phyloP scores from a whole-genome alignment of 768 basidiomycete genomes.

The Lactifluus subvellereus region DNA sequence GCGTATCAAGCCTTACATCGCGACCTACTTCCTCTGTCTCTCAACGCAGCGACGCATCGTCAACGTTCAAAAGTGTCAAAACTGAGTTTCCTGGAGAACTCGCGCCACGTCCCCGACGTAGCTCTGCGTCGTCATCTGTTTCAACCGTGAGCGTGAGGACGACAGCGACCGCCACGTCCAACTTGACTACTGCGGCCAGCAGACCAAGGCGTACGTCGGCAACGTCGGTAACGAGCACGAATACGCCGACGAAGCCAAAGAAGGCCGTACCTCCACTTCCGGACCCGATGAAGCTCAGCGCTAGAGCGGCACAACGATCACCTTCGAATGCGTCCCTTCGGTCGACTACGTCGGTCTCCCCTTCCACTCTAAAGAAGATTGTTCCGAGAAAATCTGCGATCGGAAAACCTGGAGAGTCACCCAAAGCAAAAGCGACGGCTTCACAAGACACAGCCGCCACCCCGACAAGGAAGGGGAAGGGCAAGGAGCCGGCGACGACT shows the following conservation, averaged over 20 bases:
- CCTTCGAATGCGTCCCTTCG: conserved; percentile 22
- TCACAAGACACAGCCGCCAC: neutral
- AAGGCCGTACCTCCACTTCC: conserved; percentile 19
- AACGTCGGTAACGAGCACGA: conserved; percentile 18
- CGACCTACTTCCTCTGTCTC: conserved; percentile 28
- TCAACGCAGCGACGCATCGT: conserved; percentile 35
- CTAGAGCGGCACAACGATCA: conserved; percentile 1
- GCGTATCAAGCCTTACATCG: conserved; percentile 20
- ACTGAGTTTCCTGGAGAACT: conserved; percentile 34
- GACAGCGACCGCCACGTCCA: conserved; percentile 26
- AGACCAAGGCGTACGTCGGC: conserved; percentile 21
- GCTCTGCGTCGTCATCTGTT: conserved; percentile 32
- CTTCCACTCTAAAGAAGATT: conserved; percentile 22
- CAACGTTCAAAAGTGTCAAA: conserved; percentile 44
- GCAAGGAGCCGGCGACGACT: conserved; percentile 20
- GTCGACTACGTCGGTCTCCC: conserved; percentile 23
- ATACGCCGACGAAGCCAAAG: conserved; percentile 17
- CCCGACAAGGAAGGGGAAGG: conserved; percentile 22
- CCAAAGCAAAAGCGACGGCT: conserved; percentile 6
- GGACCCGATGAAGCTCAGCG: conserved; percentile 11
- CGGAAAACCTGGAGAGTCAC: conserved; percentile 10
- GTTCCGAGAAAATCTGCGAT: conserved; percentile 17
- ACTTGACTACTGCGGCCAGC: conserved; percentile 12
- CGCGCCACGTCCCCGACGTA: conserved; percentile 30
- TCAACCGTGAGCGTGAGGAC: conserved; percentile 32